Evolutionary conservation across 345 rosid genomes (phyloP).

Genomic region (Hypericum perforatum): DNA sequence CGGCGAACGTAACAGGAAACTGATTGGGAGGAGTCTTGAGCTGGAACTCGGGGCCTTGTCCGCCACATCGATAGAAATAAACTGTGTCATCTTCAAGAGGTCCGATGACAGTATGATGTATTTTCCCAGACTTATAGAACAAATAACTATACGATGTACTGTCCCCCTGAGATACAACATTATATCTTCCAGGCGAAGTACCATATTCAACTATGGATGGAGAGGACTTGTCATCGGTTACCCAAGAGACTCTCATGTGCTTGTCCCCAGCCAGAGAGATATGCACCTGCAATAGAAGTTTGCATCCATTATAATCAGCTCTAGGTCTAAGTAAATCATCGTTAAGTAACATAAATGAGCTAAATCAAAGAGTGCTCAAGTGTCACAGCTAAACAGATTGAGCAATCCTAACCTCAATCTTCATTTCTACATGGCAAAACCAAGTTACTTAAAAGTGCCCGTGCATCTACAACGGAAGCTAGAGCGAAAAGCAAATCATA

Average conservation of each 20-base stretch:
- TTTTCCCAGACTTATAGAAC: slow-evolving; percentile 76
- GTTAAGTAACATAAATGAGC: neutral
- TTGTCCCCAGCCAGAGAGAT: slow-evolving; percentile 77
- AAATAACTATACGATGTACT: slow-evolving; percentile 68
- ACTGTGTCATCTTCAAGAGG: slow-evolving; percentile 54
- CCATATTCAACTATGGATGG: slow-evolving; percentile 77
- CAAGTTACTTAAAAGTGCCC: no score
- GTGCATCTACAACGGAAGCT: no score
- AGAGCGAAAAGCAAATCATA: no score
- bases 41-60: slow-evolving; percentile 75
- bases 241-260: slow-evolving; percentile 74
- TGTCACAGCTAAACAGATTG: no score
- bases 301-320: neutral
- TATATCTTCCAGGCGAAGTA: slow-evolving; percentile 57
- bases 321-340: slow-evolving; percentile 4
- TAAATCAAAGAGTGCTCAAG: neutral
- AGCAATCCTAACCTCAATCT: no score
- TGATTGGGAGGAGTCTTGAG: slow-evolving; percentile 72
- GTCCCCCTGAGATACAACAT: slow-evolving; percentile 44
- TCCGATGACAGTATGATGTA: slow-evolving; percentile 80
- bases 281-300: slow-evolving; percentile 36
- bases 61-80: slow-evolving; percentile 77
- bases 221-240: slow-evolving; percentile 48
- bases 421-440: no score
- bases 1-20: slow-evolving; percentile 76